Evolutionary conservation across 345 rosid species (phyloP), one percentile per base, ranked within the genome.

Genomic region (Sisymbrium altissimum): DNA sequence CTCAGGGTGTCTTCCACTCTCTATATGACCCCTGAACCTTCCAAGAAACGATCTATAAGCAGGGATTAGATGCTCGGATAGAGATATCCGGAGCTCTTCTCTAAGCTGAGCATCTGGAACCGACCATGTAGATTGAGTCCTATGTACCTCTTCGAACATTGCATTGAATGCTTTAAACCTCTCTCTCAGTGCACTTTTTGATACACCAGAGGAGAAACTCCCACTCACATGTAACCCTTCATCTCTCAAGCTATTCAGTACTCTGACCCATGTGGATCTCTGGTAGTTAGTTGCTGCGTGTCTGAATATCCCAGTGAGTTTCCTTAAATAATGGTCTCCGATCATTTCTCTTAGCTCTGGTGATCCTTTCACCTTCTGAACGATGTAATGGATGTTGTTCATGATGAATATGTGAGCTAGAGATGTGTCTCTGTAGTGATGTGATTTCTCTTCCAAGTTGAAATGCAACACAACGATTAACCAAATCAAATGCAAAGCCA

Each of bases 11-110:
- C 59, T 94, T 66, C 92, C 96, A 64, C 91, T 89, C 84, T 94
- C 98, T 68, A 94, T 89, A 69, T 89, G 91, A 74, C 88, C 83
- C 81, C 96, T 89, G 79, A 89, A 94, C 68, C 98, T 81, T 78
- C 96, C 98, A 61, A 89, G 83, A 79, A 94, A 94, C 3, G 98
- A 94, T 58, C 98, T 82, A 63, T 94, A 94, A 71, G 97, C 98
- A 1, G 98, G 98, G 52, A 94, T 83, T 80, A 91, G 63, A 84
- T 81, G 86, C 83, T 89, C 97, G 0, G 93, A 86, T 61, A 94
- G 75, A 0, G 98, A 89, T 64, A 94, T 91, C 68, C 98, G 75
- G 40, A 94, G 89, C 82, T 94, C 98, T 83, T 91, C 97, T 65
- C 95, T 63, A 9, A 94, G 93, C 78, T 94, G 98, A 67, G 80